Conservation (phyloP, 352 stramenopile genomes). For the Phytopythium vexans region DNA sequence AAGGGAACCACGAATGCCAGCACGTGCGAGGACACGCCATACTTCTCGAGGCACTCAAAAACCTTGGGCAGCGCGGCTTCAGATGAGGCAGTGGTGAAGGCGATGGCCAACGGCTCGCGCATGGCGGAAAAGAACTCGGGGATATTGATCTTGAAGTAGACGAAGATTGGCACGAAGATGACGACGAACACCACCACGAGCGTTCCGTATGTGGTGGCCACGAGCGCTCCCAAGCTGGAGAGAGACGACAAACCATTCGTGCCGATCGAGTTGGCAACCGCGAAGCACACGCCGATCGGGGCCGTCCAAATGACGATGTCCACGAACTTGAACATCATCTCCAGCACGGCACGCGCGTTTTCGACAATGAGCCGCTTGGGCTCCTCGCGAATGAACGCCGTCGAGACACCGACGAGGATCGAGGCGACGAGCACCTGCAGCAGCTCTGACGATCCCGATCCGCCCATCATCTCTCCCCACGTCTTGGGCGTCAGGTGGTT, state of each 20-base stretch:
- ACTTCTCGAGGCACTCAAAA: conserved; percentile 51
- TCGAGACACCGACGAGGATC: conserved; percentile 43
- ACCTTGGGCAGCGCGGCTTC: conserved; percentile 57
- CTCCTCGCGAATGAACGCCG: conserved; percentile 22
- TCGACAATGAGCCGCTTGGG: conserved; percentile 45
- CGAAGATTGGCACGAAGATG: conserved; percentile 35
- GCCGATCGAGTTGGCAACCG: conserved; percentile 44
- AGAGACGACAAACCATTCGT: conserved; percentile 44
- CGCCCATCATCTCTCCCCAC: conserved; percentile 68
- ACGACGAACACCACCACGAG: conserved; percentile 50
- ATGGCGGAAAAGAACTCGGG: conserved; percentile 45
- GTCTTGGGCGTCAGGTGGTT: conserved; percentile 64
- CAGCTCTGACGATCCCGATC: conserved; percentile 49
- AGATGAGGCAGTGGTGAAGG: conserved; percentile 59
- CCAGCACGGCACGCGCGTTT: conserved; percentile 36
- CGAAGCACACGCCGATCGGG: conserved; percentile 55
- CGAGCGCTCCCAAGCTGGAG: conserved; percentile 30
- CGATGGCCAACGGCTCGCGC: conserved; percentile 49
- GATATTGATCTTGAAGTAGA: conserved; percentile 45
- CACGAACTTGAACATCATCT: conserved; percentile 72
- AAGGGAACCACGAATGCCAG: conserved; percentile 55
- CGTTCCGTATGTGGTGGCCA: conserved; percentile 44
- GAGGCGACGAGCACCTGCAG: conserved; percentile 53
- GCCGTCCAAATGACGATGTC: conserved; percentile 67
- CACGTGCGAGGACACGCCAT: conserved; percentile 47